Evolutionary conservation across 1,284 basidiomycete genomes (phyloP).

Genomic region (Paramarasmius palmivorus): DNA sequence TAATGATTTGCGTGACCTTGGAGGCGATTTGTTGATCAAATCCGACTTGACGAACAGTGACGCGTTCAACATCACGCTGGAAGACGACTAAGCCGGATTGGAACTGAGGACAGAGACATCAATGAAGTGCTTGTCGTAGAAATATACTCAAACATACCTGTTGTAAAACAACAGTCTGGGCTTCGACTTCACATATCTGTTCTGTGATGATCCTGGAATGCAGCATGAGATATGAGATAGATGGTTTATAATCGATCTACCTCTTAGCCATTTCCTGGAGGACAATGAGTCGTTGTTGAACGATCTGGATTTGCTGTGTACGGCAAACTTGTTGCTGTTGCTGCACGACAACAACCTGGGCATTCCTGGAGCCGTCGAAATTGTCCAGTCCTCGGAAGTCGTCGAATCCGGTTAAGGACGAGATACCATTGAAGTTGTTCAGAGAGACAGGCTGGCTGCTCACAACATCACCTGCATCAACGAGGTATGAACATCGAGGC

Average conservation of each 20-base stretch:
- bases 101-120: not conserved
- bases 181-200: conserved; percentile 1
- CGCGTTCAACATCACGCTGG: not conserved
- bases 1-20: not conserved
- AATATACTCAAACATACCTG: not conserved
- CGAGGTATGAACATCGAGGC: not conserved
- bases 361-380: conserved; percentile 35
- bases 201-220: not conserved
- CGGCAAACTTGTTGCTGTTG: conserved; percentile 18
- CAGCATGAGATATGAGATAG: not conserved
- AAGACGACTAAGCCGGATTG: not conserved
- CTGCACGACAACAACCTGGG: conserved; percentile 32
- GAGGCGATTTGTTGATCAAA: not conserved
- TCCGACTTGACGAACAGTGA: not conserved
- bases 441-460: conserved; percentile 25
- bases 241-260: not conserved
- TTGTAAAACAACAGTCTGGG: not conserved
- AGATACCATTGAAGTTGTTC: conserved; percentile 36
- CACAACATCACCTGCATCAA: not conserved
- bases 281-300: conserved; percentile 42
- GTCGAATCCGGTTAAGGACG: conserved; percentile 36
- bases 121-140: not conserved
- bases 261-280: conserved; percentile 39
- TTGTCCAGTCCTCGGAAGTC: conserved; percentile 41
- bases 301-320: conserved; percentile 22